Evolutionary conservation across 768 basidiomycete genomes (phyloP).

Genomic region (Leccinum uliginosum): DNA sequence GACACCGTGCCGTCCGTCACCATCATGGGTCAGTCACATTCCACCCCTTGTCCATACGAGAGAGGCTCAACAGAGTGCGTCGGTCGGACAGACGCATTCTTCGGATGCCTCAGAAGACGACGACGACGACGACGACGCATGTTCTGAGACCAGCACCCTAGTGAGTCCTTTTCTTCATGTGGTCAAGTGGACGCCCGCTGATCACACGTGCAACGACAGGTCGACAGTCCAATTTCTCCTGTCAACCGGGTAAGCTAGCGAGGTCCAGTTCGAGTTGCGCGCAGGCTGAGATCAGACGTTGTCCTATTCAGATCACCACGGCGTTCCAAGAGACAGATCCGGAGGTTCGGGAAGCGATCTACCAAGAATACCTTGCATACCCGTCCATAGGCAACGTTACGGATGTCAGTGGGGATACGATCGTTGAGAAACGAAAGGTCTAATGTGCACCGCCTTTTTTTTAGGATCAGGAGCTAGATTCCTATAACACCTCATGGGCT

Average conservation of each 20-base stretch:
- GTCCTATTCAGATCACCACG: conserved; percentile 11
- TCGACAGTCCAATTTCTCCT: background rate
- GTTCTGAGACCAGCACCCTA: conserved; percentile 15
- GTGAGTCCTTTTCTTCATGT: conserved; percentile 1
- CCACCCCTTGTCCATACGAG: background rate
- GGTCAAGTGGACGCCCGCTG: background rate
- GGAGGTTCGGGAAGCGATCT: conserved; percentile 6
- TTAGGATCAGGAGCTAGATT: conserved; percentile 28
- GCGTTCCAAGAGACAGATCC: conserved; percentile 5
- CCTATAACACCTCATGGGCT: conserved; percentile 39
- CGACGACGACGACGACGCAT: background rate
- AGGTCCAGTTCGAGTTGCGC: background rate
- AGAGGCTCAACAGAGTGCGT: background rate
- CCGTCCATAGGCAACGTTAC: background rate
- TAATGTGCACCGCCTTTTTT: background rate
- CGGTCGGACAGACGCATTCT: background rate
- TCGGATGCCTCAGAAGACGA: background rate
- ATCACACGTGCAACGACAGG: background rate
- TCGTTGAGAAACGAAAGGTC: background rate
- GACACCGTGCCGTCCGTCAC: background rate
- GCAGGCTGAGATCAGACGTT: background rate
- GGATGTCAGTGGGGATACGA: background rate
- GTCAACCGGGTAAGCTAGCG: background rate
- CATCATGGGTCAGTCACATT: background rate
- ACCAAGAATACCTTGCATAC: conserved; percentile 6